Evolutionary conservation across 2,329 filamentous ascomycete genomes (phyloP).

Genomic region (Neonectria sp.): DNA sequence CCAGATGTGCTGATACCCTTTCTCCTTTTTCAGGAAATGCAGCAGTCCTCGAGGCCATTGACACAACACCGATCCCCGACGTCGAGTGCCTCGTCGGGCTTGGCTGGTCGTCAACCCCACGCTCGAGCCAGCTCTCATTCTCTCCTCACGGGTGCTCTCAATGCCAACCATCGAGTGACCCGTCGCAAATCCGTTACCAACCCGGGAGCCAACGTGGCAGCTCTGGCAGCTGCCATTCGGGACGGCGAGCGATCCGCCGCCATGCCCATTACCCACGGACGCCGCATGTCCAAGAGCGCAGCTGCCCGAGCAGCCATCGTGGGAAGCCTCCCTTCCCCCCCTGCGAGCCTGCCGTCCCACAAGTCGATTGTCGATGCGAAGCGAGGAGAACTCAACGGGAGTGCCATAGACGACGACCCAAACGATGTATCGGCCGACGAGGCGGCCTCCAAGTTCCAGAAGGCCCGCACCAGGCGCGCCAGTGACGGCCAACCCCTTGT

Average conservation of each 20-base stretch:
- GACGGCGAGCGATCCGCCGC: conserved; percentile 73
- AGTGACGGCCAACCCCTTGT: conserved; percentile 89
- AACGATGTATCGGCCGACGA: conserved; percentile 72
- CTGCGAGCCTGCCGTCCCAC: conserved; percentile 77
- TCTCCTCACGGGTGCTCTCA: conserved; percentile 82
- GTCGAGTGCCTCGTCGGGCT: conserved; percentile 71
- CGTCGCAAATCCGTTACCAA: conserved; percentile 95
- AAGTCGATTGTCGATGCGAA: conserved; percentile 67
- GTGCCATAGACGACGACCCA: conserved; percentile 79
- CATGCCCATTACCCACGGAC: conserved; percentile 71
- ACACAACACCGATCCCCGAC: conserved; percentile 74
- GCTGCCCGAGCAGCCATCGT: conserved; percentile 67
- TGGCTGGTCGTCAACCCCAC: conserved; percentile 73
- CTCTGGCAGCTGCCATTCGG: conserved; percentile 80
- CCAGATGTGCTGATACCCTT: conserved; percentile 54
- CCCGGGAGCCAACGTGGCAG: conserved; percentile 79
- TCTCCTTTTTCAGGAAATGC: conserved; percentile 69
- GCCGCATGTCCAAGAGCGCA: conserved; percentile 78
- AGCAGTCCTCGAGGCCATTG: conserved; percentile 77
- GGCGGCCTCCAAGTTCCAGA: conserved; percentile 62
- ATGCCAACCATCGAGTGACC: conserved; percentile 87
- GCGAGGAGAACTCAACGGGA: conserved; percentile 66
- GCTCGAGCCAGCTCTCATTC: conserved; percentile 87
- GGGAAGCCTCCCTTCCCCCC: conserved; percentile 73
- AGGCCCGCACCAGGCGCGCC: conserved; percentile 72